Evolutionary conservation across 2,329 filamentous ascomycete species (phyloP).

Genomic region (Claviceps sorghi): DNA sequence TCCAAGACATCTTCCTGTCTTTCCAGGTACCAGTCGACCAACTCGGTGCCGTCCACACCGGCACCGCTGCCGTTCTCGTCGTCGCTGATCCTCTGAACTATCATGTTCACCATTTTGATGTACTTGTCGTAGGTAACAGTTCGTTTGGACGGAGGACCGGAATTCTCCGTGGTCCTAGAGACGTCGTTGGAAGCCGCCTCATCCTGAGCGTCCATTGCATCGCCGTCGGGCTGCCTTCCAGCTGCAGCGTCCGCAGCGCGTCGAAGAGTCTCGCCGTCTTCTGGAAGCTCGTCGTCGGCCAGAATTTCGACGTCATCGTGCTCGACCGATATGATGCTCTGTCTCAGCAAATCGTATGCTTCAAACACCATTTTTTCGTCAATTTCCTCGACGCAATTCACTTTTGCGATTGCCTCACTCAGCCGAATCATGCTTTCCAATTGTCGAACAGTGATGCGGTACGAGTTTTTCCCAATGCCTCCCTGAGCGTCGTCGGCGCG

Average conservation of each 20-base stretch:
- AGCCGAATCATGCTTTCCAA: conserved; percentile 91
- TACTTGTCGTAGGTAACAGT: conserved; percentile 96
- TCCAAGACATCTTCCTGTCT: conserved; percentile 73
- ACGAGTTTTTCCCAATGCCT: conserved; percentile 85
- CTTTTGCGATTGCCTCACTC: conserved; percentile 95
- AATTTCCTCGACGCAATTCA: conserved; percentile 89
- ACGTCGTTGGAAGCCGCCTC: conserved; percentile 22
- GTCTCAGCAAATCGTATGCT: conserved; percentile 77
- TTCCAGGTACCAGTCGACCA: conserved; percentile 84
- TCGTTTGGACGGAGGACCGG: conserved; percentile 43
- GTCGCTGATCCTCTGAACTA: conserved; percentile 71
- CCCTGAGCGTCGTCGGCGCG: conserved; percentile 87
- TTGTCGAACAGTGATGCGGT: conserved; percentile 93
- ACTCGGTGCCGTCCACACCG: conserved; percentile 68
- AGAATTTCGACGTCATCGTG: conserved; percentile 95
- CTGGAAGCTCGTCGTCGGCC: conserved; percentile 46
- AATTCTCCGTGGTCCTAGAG: conserved; percentile 9
- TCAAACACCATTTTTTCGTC: conserved; percentile 74
- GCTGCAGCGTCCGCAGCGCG: conserved; percentile 26
- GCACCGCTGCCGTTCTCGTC: conserved; percentile 65
- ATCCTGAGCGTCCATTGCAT: conserved; percentile 25
- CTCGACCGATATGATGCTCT: conserved; percentile 95
- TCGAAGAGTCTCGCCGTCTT: conserved; percentile 31
- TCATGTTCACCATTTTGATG: conserved; percentile 71
- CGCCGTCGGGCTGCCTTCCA: conserved; percentile 31